Percentiles rank a stretch among this genome's conserved stretches.
These are phyloP conservation scores for Zarea fungicola DNA, from an alignment of 2,329 filamentous ascomycete genomes.

Conservation along the genomic window DNA sequence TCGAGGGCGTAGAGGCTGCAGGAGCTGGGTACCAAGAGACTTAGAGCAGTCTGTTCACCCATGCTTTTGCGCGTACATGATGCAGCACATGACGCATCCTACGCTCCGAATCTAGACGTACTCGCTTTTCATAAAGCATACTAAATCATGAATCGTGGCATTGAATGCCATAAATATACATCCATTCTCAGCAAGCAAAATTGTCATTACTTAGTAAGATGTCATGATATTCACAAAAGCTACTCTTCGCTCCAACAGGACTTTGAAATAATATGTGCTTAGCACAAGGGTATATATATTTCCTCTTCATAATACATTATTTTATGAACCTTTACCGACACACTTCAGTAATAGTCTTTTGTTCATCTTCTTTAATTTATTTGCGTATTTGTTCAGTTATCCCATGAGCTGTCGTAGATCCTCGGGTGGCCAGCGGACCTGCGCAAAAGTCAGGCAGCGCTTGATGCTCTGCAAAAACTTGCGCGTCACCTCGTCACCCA, in stretches of 20 bases:
- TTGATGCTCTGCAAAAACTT: slow-evolving; percentile 99
- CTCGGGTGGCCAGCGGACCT: slow-evolving; percentile 91
- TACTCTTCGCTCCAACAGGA: too few species aligned
- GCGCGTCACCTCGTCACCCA: slow-evolving; percentile 91
- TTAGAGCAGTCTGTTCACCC: background rate
- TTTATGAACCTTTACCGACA: background rate
- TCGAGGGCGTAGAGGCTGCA: slow-evolving; percentile 2
- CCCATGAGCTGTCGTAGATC: slow-evolving; percentile 95
- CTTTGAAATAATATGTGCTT: background rate
- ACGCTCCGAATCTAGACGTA: too few species aligned
- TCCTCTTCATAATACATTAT: background rate
- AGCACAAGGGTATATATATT: slow-evolving; percentile 1
- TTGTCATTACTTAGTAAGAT: background rate
- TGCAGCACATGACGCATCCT: too few species aligned
- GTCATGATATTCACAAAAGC: too few species aligned
- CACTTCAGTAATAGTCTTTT: too few species aligned
- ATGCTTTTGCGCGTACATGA: too few species aligned
- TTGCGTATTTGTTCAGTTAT: slow-evolving; percentile 40
- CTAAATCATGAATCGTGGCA: too few species aligned
- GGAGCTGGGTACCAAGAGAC: background rate
- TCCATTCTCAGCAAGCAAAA: too few species aligned
- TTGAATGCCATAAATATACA: too few species aligned
- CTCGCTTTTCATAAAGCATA: too few species aligned
- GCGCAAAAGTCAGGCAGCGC: slow-evolving; percentile 90
- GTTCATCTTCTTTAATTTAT: too few species aligned